Evolutionary conservation across 2,329 filamentous ascomycete species (phyloP), one percentile per base, ranked within the genome.

Genomic region (Mariannaea sp.): DNA sequence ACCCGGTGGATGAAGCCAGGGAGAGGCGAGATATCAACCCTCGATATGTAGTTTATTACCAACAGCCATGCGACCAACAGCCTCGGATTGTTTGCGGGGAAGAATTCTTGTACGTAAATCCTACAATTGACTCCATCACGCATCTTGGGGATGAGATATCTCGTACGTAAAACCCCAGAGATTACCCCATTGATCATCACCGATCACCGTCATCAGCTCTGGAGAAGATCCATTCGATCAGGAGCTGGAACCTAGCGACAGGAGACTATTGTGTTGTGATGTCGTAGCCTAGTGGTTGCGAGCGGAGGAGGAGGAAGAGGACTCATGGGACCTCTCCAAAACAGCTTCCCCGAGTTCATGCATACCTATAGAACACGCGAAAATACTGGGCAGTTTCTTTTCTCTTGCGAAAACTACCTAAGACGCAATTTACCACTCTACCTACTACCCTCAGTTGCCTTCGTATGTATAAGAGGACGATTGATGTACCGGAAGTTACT

Each of bases 291-390:
- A 10, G 45, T 20, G 45, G 24, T 30, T 20, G n/a, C 30, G 13
- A 10, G 24, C 16, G 38, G 38, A 39, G 20, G 19, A 49, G 38
- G 46, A 45, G 14, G 33, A 29, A 26, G 26, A 29, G 49, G 49
- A 8, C 49, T 50, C 14, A n/a, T n/a, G n/a, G n/a, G 53, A 44
- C 53, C 55, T 32, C 40, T 49, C 49, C 29, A n/a, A 49, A 41
- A n/a, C n/a, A n/a, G n/a, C n/a, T n/a, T n/a, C n/a, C n/a, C n/a
- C n/a, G n/a, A n/a, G n/a, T n/a, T n/a, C n/a, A n/a, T n/a, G n/a
- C n/a, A n/a, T n/a, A n/a, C n/a, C n/a, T n/a, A n/a, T n/a, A n/a
- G n/a, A n/a, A n/a, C n/a, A n/a, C n/a, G n/a, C n/a, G n/a, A n/a
- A n/a, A n/a, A n/a, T n/a, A n/a, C 55, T 56, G 54, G 40, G 46